A percentile compares a stretch with the other conserved stretches of the same genome.
Conservation (phyloP, 306 rosid genomes). For the Mucuna pruriens region DNA sequence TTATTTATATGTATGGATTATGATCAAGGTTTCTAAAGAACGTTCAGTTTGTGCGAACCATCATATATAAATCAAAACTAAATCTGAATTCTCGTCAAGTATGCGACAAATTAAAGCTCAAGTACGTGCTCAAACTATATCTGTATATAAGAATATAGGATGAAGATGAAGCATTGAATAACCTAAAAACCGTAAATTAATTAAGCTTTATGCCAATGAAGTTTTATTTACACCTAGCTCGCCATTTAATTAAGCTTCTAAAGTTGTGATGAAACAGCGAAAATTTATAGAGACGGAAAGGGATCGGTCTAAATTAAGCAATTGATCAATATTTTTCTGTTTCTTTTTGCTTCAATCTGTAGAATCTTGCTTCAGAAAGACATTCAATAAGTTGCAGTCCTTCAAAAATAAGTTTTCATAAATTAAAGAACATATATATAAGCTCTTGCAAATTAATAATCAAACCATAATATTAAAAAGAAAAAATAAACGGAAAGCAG, state of each 20-base stretch:
- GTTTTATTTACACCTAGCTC: background rate
- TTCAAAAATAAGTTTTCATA: background rate
- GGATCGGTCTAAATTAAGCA: slow-evolving; percentile 41
- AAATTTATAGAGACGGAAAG: background rate
- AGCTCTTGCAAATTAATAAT: background rate
- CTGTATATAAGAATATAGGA: background rate
- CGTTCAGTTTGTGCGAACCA: background rate
- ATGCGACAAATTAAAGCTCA: background rate
- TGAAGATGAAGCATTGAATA: background rate
- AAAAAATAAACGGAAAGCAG: background rate
- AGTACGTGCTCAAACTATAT: background rate
- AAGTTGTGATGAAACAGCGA: background rate
- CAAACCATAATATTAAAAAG: background rate
- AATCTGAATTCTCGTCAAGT: background rate
- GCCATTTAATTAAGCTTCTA: background rate
- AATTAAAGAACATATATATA: background rate
- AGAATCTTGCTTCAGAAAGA: background rate
- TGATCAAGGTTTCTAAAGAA: background rate
- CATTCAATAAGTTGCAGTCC: background rate
- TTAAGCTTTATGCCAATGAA: slow-evolving; percentile 35
- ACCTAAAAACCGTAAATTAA: slow-evolving; percentile 1
- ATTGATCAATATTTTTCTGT: background rate
- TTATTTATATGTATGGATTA: background rate
- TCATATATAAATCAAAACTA: background rate
- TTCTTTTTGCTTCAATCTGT: background rate